Evolutionary conservation across 768 basidiomycete species (phyloP), one percentile per base, ranked within the genome.

Genomic region (Leucocoprinus sp.): DNA sequence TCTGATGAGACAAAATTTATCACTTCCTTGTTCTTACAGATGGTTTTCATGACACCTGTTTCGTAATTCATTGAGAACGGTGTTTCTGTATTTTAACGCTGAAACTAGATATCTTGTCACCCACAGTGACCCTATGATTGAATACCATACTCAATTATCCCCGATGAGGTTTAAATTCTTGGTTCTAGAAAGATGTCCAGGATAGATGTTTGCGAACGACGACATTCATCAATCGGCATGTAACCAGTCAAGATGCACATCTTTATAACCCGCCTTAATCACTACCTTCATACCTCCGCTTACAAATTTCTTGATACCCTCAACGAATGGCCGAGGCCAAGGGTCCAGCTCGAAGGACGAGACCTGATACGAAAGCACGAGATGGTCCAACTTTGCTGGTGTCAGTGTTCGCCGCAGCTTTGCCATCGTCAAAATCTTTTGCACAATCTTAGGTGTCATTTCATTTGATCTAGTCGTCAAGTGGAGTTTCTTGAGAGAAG

Each of bases 331-430:
- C 12, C 2, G 39, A 12, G 39, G 26, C 39, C 39, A 40, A 11
- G 39, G 39, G 14, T 28, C 21, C n/a, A 40, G 17, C 17, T 18
- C 12, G 8, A 9, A 28, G 23, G 17, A 27, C 3, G 12, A n/a
- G n/a, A 34, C 39, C 17, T 37, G 5, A 37, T 26, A 40, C n/a
- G 39, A 40, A n/a, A 40, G 39, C 14, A 40, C 21, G 6, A 40
- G 7, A 17, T 24, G 24, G 8, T 40, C 39, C 39, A 40, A 26
- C 5, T 22, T 40, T 27, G 12, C 23, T 11, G n/a, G 14, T n/a
- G 39, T 40, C 23, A n/a, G 7, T 8, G 39, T 27, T 9, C 39
- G 39, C 11, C 39, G 39, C 5, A 17, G 27, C 9, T 23, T 22
- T 40, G 27, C 27, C 39, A 40, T 24, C 21, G 17, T 24, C 39